Base-by-base conservation (phyloP, 345 rosid species). In the Chamaenerion angustifolium region DNA sequence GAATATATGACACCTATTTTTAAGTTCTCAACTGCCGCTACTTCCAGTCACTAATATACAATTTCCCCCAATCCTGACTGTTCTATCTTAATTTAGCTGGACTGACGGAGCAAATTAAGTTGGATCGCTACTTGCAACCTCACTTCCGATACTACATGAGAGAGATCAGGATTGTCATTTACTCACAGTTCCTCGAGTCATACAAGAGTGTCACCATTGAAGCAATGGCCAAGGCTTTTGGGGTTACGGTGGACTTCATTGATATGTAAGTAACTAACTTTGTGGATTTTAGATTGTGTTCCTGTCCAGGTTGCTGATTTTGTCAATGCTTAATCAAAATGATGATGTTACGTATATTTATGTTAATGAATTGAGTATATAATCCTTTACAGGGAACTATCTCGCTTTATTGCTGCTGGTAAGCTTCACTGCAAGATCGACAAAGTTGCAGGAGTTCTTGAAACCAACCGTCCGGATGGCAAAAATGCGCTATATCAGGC, bases 361-460 rank as follows among this genome's bases (percentile, higher is more conserved):
- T 49, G 13, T 49, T 3, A 12, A 10, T 16, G 56, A 37, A 5
- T 14, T 15, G 16, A n/a, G n/a, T 19, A 4, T 16, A 40, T 45
- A 19, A 45, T 66, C 16, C 41, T 56, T 66, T 49, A 16, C 78
- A 92, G 98, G 82, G 99, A 93, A 70, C 78, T 93, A n/a, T 88
- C 95, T 7, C 80, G 84, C 2, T 93, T 88, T 51, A 93, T 93
- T 46, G 94, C 99, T 4, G 96, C 94, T 3, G 96, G 99, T 56
- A 93, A 93, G 68, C 97, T 93, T 56, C 95, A 93, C 59, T 93
- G 99, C 86, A 93, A 81, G 86, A 93, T 93, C 55, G 99, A 93
- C 64, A 93, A 93, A 69, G 99, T 88, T 63, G 95, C 92, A 12
- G 99, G 96, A 56, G 96, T 93, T 60, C 82, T 93, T 13, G 99